Evolutionary conservation across 192 early-diverging fungal species (phyloP).

Genomic region (Umbelopsis vinacea): DNA sequence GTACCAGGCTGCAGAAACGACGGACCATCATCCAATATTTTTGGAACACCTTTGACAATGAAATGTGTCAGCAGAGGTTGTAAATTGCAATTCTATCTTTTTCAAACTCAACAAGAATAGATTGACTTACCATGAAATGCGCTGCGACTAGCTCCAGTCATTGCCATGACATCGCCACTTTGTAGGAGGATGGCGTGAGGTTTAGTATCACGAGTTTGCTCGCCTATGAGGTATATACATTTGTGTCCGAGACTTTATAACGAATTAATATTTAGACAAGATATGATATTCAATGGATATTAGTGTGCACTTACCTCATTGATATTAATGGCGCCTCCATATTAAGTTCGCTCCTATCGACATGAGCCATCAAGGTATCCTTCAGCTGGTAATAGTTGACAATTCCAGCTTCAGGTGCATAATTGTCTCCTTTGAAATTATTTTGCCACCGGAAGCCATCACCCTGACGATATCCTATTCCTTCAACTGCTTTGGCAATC

Average conservation of each 20-base stretch:
- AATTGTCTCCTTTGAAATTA: slow-evolving; percentile 59
- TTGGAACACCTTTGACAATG: neutral
- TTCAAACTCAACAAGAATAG: neutral
- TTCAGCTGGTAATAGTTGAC: slow-evolving; percentile 90
- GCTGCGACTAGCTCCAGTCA: slow-evolving; percentile 78
- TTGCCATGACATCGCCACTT: slow-evolving; percentile 88
- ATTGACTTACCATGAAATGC: slow-evolving; percentile 78
- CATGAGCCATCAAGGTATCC: slow-evolving; percentile 89
- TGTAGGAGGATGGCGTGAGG: slow-evolving; percentile 77
- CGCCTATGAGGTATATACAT: slow-evolving; percentile 86
- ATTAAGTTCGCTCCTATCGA: slow-evolving; percentile 89
- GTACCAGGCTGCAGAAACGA: neutral
- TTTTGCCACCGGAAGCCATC: slow-evolving; percentile 43
- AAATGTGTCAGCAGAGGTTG: neutral
- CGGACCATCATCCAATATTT: neutral
- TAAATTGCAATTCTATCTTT: neutral
- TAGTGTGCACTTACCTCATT: slow-evolving; percentile 56
- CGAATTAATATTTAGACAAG: slow-evolving; percentile 6
- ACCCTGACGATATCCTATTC: slow-evolving; percentile 33
- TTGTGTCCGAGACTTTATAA: slow-evolving; percentile 65
- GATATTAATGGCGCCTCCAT: slow-evolving; percentile 86
- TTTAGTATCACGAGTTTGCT: slow-evolving; percentile 63
- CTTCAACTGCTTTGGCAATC: slow-evolving; percentile 68
- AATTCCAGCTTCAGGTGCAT: slow-evolving; percentile 86
- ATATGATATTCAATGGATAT: neutral